Evolutionary conservation across 441 rosid species (phyloP).

Genomic region (Aleurites moluccanus): DNA sequence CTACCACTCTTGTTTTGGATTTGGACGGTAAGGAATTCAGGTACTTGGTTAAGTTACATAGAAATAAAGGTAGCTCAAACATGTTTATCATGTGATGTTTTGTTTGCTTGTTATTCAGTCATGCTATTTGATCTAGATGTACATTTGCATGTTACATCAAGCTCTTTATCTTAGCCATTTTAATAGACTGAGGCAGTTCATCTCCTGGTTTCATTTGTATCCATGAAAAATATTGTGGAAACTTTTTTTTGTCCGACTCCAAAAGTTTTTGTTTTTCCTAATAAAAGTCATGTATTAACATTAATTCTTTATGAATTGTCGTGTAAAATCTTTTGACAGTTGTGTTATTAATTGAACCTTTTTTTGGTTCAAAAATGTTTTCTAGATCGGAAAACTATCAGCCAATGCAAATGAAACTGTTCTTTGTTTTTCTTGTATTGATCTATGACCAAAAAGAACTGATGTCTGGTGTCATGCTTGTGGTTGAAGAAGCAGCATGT

Average conservation of each 20-base stretch:
- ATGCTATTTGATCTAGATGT: constrained; percentile 7
- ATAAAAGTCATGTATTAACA: not conserved
- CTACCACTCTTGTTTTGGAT: constrained; percentile 90
- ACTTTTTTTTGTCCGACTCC: not conserved
- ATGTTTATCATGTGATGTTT: constrained; percentile 3
- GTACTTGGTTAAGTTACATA: not conserved
- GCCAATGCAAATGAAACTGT: not conserved
- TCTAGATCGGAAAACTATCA: not conserved
- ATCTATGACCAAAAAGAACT: not conserved
- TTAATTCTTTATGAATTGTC: not conserved
- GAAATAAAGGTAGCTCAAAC: not conserved
- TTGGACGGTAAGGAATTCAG: constrained; percentile 68
- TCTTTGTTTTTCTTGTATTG: not conserved
- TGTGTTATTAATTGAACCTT: not conserved
- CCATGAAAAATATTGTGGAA: not conserved
- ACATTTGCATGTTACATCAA: not conserved
- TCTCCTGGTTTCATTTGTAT: not conserved
- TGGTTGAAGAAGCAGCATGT: not conserved
- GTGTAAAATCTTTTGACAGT: not conserved
- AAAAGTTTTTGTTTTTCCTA: not conserved
- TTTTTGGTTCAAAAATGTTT: not conserved
- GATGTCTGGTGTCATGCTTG: not conserved
- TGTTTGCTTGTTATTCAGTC: constrained; percentile 9
- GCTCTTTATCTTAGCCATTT: not conserved
- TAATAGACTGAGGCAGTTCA: not conserved